Evolutionary conservation across 495 filamentous ascomycete genomes (phyloP).

Genomic region (Immersiella caudata): DNA sequence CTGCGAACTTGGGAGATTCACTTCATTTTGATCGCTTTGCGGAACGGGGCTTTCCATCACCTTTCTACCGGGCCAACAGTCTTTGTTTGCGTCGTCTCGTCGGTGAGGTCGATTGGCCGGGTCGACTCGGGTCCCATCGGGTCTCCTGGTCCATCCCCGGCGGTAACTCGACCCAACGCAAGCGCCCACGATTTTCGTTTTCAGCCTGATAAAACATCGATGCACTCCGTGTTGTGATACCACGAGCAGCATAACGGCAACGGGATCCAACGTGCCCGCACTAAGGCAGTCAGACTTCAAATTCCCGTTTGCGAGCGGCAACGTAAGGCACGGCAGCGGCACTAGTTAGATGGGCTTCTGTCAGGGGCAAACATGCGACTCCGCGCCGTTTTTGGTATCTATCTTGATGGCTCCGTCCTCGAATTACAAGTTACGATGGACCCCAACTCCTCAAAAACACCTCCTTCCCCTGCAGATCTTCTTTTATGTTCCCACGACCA

Average conservation of each 20-base stretch:
- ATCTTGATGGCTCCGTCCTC: conserved; percentile 19
- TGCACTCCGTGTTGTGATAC: not conserved
- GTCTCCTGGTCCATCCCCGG: not conserved
- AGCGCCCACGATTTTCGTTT: not conserved
- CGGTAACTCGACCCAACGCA: not conserved
- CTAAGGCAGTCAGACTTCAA: not conserved
- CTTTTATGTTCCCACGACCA: no score
- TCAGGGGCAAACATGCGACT: conserved; percentile 15
- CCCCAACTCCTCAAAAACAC: conserved; percentile 16
- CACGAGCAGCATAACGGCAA: not conserved
- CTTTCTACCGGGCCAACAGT: not conserved
- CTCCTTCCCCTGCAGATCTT: conserved; percentile 13
- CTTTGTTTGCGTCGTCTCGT: not conserved
- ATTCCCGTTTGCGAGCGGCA: conserved; percentile 1
- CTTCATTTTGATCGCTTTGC: not conserved
- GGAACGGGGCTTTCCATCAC: not conserved
- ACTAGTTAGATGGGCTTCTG: not conserved
- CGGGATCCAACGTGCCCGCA: not conserved
- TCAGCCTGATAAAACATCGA: not conserved
- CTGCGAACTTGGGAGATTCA: not conserved
- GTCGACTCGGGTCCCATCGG: not conserved
- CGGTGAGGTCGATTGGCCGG: not conserved
- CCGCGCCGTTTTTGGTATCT: conserved; percentile 31
- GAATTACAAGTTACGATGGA: conserved; percentile 21
- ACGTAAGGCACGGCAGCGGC: conserved; percentile 1